A percentile compares a stretch with the other conserved stretches of the same genome.
phyloP scores from a whole-genome alignment of 305 asterid species.

The Solanum hybrid region DNA sequence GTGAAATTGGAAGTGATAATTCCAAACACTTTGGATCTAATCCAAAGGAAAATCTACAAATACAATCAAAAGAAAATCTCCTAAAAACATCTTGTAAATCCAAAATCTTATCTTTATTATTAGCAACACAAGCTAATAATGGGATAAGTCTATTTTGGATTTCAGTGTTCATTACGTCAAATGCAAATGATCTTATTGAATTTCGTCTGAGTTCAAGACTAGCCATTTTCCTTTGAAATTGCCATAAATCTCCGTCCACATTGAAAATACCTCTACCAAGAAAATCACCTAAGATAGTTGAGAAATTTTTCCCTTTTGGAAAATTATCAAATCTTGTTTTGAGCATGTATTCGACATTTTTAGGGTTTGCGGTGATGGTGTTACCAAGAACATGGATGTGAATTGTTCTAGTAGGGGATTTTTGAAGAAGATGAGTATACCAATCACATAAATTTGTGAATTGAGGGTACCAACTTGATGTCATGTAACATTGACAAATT shows the following conservation, averaged over 20 bases:
- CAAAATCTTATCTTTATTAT: background rate
- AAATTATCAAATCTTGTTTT: slow-evolving; percentile 10
- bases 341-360: background rate
- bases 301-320: slow-evolving; percentile 7
- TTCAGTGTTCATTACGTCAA: background rate
- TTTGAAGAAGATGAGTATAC: slow-evolving; percentile 8
- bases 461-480: background rate
- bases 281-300: slow-evolving; percentile 11
- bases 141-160: slow-evolving; percentile 1
- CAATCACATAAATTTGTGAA: slow-evolving; percentile 8
- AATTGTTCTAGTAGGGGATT: background rate
- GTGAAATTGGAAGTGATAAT: background rate
- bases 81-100: slow-evolving; percentile 2
- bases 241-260: slow-evolving; percentile 6
- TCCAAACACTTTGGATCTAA: slow-evolving; percentile 11
- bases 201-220: background rate
- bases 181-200: slow-evolving; percentile 5
- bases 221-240: slow-evolving; percentile 5
- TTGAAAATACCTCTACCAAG: slow-evolving; percentile 11
- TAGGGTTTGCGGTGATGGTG: slow-evolving; percentile 3
- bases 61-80: background rate
- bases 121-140: background rate
- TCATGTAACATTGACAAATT: slow-evolving; percentile 1
- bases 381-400: slow-evolving; percentile 7
- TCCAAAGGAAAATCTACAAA: slow-evolving; percentile 9